A percentile compares a stretch with the other conserved stretches of the same genome.
Evolutionary conservation across 2,329 filamentous ascomycete species (phyloP).

Genomic region (Claviceps spartinae): DNA sequence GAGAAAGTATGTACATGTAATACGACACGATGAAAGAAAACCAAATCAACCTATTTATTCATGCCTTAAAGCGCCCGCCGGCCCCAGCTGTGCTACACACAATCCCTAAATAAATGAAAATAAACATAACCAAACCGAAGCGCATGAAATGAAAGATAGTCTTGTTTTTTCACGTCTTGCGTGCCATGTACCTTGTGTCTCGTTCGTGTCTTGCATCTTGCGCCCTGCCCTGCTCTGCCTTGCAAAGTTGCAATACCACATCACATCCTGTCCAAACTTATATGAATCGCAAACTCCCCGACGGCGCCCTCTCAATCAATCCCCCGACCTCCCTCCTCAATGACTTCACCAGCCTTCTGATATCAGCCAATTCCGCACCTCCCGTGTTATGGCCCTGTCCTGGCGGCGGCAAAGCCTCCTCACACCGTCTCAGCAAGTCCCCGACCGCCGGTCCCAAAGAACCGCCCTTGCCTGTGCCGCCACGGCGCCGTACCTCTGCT

Average conservation of each 20-base stretch:
- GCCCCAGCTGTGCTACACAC: background rate
- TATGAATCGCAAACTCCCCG: conserved; percentile 31
- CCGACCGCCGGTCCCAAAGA: conserved; percentile 30
- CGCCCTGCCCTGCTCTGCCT: too few relatives aligned
- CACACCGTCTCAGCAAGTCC: conserved; percentile 37
- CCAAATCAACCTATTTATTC: background rate
- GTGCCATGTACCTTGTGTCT: too few relatives aligned
- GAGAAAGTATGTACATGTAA: too few relatives aligned
- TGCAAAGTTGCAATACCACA: too few relatives aligned
- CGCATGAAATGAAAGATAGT: background rate
- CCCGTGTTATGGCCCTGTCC: conserved; percentile 29
- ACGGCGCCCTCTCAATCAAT: conserved; percentile 28
- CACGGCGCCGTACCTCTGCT: conserved; percentile 33
- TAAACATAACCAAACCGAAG: background rate
- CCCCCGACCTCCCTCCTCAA: conserved; percentile 31
- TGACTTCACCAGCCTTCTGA: conserved; percentile 28
- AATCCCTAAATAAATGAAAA: background rate
- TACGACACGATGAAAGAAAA: too few relatives aligned
- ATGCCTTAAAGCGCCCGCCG: background rate
- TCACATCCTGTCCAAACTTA: conserved; percentile 13
- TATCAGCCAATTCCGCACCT: conserved; percentile 30
- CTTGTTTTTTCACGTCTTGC: background rate
- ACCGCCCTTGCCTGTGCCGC: conserved; percentile 25
- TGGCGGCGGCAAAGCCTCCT: conserved; percentile 27
- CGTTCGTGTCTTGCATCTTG: too few relatives aligned